Evolutionary conservation across 768 basidiomycete genomes (phyloP).

Genomic region (Dacryopinax spathularia): DNA sequence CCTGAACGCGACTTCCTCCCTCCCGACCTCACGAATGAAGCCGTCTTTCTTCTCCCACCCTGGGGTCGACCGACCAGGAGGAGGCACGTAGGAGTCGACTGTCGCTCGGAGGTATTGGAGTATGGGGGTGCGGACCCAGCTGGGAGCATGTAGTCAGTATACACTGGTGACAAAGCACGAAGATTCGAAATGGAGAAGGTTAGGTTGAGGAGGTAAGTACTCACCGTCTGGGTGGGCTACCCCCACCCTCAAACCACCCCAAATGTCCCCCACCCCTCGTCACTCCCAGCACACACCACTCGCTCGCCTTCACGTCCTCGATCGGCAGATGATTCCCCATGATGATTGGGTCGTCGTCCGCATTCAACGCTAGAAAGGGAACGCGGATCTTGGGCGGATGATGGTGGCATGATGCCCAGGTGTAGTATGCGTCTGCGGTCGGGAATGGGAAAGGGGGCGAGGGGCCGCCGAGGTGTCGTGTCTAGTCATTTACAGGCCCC

Average conservation of each 20-base stretch:
- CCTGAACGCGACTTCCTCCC: slow-evolving; percentile 42
- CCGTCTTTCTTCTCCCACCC: slow-evolving; percentile 40
- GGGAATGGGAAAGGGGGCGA: slow-evolving; percentile 34
- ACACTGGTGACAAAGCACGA: slow-evolving; percentile 16
- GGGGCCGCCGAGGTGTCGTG: slow-evolving; percentile 45
- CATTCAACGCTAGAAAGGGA: slow-evolving; percentile 62
- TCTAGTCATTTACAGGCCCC: slow-evolving; percentile 19
- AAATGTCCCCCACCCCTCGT: slow-evolving; percentile 62
- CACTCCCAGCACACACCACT: slow-evolving; percentile 42
- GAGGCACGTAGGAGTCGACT: slow-evolving; percentile 37
- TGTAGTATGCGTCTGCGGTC: slow-evolving; percentile 35
- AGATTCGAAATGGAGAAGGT: too few species aligned
- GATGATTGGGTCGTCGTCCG: slow-evolving; percentile 68
- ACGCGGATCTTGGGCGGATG: slow-evolving; percentile 46
- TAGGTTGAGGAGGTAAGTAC: too few species aligned
- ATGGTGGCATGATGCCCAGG: slow-evolving; percentile 45
- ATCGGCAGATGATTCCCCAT: slow-evolving; percentile 29
- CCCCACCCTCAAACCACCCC: slow-evolving; percentile 61
- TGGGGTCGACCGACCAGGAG: slow-evolving; percentile 20
- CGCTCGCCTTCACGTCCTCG: slow-evolving; percentile 12
- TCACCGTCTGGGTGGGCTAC: slow-evolving; percentile 20
- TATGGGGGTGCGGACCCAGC: slow-evolving; percentile 61
- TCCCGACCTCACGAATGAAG: slow-evolving; percentile 45
- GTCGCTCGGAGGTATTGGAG: slow-evolving; percentile 54
- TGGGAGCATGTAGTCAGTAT: slow-evolving; percentile 13